Conservation (phyloP, 164 flowering plant genomes). For the Berberis thunbergii region DNA sequence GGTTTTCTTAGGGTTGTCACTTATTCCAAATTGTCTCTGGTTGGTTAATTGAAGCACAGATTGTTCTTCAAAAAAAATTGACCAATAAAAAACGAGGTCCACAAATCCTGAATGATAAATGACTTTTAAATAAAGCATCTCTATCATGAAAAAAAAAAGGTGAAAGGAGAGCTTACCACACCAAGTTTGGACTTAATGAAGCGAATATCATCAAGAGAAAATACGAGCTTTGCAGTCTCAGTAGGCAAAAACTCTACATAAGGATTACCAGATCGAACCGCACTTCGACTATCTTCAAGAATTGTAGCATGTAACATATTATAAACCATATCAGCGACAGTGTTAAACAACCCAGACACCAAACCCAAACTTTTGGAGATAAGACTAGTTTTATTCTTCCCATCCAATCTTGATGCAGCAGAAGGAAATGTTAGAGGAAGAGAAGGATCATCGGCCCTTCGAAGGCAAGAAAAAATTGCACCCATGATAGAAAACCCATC, state of each 20-base stretch:
- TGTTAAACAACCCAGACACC: background rate
- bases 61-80: too few relatives aligned
- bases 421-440: conserved; percentile 3
- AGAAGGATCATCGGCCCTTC: conserved; percentile 1
- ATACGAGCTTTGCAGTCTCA: background rate
- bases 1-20: too few relatives aligned
- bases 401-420: background rate
- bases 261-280: background rate
- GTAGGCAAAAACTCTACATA: conserved; percentile 1
- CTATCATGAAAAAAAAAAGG: background rate
- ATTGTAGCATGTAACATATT: background rate
- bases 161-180: conserved; percentile 6
- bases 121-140: too few relatives aligned
- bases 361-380: background rate
- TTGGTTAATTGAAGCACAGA: too few relatives aligned
- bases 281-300: background rate
- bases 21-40: too few relatives aligned
- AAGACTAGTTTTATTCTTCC: background rate
- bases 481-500: conserved; percentile 1
- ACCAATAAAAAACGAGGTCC: too few relatives aligned
- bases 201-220: conserved; percentile 10
- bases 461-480: background rate
- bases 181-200: conserved; percentile 5
- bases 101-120: too few relatives aligned
- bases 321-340: background rate